These are phyloP conservation scores for Chlamydomonas schloesseri DNA, from an alignment of 139 green algal species.

Conservation along the genomic window DNA sequence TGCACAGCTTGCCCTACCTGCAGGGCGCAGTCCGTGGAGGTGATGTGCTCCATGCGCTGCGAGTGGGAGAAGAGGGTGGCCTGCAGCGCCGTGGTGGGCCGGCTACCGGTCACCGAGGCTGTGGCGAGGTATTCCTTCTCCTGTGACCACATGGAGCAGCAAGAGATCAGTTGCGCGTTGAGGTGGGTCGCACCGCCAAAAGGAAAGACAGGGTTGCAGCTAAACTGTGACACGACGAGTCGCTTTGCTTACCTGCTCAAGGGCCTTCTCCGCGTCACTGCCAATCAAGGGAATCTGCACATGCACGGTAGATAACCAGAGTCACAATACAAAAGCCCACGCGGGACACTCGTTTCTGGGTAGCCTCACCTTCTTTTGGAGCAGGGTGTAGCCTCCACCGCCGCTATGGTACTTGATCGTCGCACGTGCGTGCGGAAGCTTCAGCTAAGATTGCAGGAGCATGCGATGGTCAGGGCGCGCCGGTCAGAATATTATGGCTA, in stretches of 20 bases:
- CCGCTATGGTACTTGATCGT: slow-evolving; percentile 26
- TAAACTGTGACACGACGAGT: no score
- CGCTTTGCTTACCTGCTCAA: slow-evolving; percentile 7
- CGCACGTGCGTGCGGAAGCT: not conserved
- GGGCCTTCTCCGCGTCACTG: not conserved
- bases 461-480: no score
- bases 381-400: not conserved
- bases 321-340: no score
- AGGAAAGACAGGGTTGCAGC: no score
- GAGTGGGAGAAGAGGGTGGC: slow-evolving; percentile 28
- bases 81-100: slow-evolving; percentile 29
- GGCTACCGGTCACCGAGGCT: not conserved
- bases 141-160: not conserved
- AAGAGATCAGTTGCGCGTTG: no score
- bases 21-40: not conserved
- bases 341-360: no score
- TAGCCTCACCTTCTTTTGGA: slow-evolving; percentile 8
- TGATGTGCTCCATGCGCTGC: slow-evolving; percentile 22
- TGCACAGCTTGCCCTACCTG: not conserved
- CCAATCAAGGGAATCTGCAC: slow-evolving; percentile 14
- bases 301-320: no score
- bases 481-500: no score
- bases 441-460: not conserved
- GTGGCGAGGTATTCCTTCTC: slow-evolving; percentile 35
- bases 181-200: no score